These are phyloP conservation scores for Daldinia vernicosa DNA, from an alignment of 495 filamentous ascomycete genomes.

Conservation along the genomic window DNA sequence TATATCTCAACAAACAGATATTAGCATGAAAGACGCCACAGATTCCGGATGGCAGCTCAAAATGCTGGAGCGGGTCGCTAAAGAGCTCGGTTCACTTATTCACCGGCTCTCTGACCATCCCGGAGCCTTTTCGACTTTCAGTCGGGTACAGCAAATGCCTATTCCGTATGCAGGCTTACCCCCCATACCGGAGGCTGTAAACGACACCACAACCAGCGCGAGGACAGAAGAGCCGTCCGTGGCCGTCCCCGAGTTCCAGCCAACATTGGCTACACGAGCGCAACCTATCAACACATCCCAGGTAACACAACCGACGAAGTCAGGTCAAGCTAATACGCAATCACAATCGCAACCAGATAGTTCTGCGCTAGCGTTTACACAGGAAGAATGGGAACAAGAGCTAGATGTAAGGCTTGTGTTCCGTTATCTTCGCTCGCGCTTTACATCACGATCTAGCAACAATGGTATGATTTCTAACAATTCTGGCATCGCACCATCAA, in stretches of 20 bases:
- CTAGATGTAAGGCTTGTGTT: constrained; percentile 90
- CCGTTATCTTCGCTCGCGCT: constrained; percentile 80
- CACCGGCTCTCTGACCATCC: constrained; percentile 81
- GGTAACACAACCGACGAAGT: constrained; percentile 11
- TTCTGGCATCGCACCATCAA: constrained; percentile 58
- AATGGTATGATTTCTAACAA: constrained; percentile 43
- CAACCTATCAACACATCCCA: constrained; percentile 46
- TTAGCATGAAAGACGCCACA: constrained; percentile 45
- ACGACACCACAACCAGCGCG: constrained; percentile 37
- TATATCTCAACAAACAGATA: constrained; percentile 23
- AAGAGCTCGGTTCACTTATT: constrained; percentile 84
- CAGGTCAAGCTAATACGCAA: constrained; percentile 31
- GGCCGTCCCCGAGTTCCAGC: constrained; percentile 56
- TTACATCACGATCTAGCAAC: constrained; percentile 57
- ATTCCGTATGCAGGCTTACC: constrained; percentile 66
- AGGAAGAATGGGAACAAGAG: constrained; percentile 88
- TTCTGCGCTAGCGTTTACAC: constrained; percentile 51
- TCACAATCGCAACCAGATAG: constrained; percentile 30
- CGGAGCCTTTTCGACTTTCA: constrained; percentile 83
- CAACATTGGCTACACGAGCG: constrained; percentile 50
- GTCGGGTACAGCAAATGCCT: constrained; percentile 59
- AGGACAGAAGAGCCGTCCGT: constrained; percentile 36
- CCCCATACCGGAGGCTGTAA: constrained; percentile 59
- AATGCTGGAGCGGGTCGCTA: constrained; percentile 83
- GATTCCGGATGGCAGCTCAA: constrained; percentile 75